Evolutionary conservation across 441 rosid species (phyloP), one percentile per base, ranked within the genome.

Genomic region (Geranium incanum): DNA sequence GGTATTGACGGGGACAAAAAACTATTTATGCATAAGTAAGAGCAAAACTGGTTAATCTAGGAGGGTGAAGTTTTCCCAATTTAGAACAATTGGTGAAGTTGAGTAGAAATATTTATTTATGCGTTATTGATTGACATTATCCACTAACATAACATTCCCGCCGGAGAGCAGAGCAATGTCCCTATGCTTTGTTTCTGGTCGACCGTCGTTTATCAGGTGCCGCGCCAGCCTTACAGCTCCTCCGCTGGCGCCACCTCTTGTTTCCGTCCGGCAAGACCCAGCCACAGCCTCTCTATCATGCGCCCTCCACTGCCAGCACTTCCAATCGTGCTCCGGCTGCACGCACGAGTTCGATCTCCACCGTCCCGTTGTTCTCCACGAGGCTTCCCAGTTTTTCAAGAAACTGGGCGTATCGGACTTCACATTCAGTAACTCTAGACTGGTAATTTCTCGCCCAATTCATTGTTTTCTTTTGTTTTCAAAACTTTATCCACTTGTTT

Each of bases 311-410:
- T 91, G 98, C 73, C 86, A 90, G 62, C 97, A 89, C 79, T 94
- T 94, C 80, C 82, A 91, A 67, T 79, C 87, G 95, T 93, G 98
- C 80, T 91, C 98, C 11, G 98, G 98, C 3, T 93, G 98, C 73
- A 84, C 91, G 28, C 98, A 91, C 65, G 96, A 91, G 84, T 78
- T 86, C 72, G 82, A 87, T 85, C 95, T 91, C 78, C 86, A 91
- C 62, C 96, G 87, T 73, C 98, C 97, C n/a, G 0, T 70, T 60
- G 79, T 86, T 16, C 87, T 91, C 9, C 88, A 88, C 7, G 98
- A 91, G 81, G 97, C 93, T 72, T 75, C 81, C 64, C 77, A 78
- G 66, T 93, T 87, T 80, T 91, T 91, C 76, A 81, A 85, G 72
- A 78, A 81, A 48, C 67, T 82, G 23, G 98, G 96, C 41, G 78